These are phyloP conservation scores for Neurospora africana DNA, from an alignment of 495 filamentous ascomycete genomes.

Conservation along the genomic window DNA sequence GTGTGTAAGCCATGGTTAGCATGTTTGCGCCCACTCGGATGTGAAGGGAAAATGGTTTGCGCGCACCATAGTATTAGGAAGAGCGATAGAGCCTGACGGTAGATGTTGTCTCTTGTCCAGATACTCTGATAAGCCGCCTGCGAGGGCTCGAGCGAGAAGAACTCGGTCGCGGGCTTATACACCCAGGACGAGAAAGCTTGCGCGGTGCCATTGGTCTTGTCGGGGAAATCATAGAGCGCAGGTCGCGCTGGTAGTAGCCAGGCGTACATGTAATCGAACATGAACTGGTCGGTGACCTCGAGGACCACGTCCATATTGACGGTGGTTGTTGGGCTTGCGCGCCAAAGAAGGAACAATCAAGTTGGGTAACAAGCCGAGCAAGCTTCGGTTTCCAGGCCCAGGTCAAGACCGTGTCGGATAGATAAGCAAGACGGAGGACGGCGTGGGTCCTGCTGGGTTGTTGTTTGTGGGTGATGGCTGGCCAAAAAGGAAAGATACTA, in stretches of 20 bases:
- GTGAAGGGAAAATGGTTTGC: neutral
- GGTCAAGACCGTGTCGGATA: neutral
- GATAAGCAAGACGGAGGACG: neutral
- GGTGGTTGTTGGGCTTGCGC: neutral
- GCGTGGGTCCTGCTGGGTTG: neutral
- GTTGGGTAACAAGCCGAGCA: neutral
- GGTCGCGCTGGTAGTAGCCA: constrained; percentile 52
- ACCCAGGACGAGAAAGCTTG: constrained; percentile 36
- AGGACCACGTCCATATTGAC: constrained; percentile 81
- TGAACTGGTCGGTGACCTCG: constrained; percentile 71
- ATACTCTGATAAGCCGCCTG: constrained; percentile 73
- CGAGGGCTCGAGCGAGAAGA: constrained; percentile 58
- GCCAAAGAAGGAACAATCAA: neutral
- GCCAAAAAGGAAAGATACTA: neutral
- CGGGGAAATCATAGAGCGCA: constrained; percentile 33
- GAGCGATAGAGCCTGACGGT: constrained; percentile 63
- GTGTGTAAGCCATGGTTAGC: constrained; percentile 1
- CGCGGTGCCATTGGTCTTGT: constrained; percentile 31
- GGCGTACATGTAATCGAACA: constrained; percentile 77
- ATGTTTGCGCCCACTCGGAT: neutral
- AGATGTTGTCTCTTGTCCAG: constrained; percentile 71
- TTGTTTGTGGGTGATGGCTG: neutral
- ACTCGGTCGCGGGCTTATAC: constrained; percentile 63
- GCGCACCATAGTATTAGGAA: constrained; percentile 79
- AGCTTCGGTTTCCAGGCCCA: neutral